These are phyloP conservation scores for Parsonsia alboflavescens DNA, from an alignment of 257 asterid genomes.

Conservation along the genomic window DNA sequence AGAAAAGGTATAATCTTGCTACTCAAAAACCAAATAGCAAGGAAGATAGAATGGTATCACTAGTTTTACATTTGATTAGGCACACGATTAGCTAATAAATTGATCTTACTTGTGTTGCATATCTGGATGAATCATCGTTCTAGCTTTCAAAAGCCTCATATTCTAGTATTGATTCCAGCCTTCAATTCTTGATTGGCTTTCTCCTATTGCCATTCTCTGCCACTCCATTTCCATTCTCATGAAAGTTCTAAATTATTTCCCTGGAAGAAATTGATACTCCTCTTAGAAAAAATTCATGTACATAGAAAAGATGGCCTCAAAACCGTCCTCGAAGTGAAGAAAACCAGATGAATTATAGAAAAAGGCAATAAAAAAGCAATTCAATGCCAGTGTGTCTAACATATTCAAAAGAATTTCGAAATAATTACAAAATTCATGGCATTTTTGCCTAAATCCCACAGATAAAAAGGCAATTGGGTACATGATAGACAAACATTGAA, in stretches of 20 bases:
- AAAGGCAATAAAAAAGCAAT: conserved; percentile 19
- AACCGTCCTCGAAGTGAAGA: conserved; percentile 17
- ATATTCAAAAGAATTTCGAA: no score
- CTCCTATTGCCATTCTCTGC: conserved; percentile 42
- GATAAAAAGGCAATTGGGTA: no score
- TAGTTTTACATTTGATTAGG: background rate
- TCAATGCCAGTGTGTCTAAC: conserved; percentile 10
- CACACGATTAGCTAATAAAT: background rate
- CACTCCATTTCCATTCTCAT: conserved; percentile 29
- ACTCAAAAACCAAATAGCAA: conserved; percentile 1
- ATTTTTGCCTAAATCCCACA: no score
- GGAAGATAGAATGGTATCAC: background rate
- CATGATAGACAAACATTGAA: no score
- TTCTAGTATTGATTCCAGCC: conserved; percentile 68
- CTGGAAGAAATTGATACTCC: no score
- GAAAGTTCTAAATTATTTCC: conserved; percentile 34
- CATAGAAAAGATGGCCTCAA: no score
- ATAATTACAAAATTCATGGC: no score
- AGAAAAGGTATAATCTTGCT: conserved; percentile 8
- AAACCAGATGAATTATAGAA: conserved; percentile 27
- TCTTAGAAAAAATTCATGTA: no score
- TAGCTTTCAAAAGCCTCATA: conserved; percentile 33
- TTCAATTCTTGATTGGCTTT: conserved; percentile 50
- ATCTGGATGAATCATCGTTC: conserved; percentile 24
- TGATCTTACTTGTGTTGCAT: conserved; percentile 38